Conservation (phyloP, 345 rosid genomes). For the Brassica cretica region DNA sequence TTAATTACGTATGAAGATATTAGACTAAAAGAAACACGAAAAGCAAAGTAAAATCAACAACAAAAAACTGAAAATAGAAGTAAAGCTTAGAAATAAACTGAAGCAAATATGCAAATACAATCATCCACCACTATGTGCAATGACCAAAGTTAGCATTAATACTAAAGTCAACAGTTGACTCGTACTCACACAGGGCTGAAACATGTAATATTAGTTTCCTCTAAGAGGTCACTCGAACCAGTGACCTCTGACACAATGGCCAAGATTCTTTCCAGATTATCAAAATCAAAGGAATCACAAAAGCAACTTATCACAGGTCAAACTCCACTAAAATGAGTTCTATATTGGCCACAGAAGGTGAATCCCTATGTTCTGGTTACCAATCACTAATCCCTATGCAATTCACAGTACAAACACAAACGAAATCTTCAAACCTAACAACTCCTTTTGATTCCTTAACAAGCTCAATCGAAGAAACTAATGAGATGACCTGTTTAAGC, state of each 20-base stretch:
- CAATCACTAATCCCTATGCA: slow-evolving; percentile 23
- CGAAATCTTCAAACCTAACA: neutral
- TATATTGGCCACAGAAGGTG: slow-evolving; percentile 1
- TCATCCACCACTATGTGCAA: slow-evolving; percentile 16
- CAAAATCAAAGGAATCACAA: slow-evolving; percentile 20
- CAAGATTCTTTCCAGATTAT: too few relatives aligned
- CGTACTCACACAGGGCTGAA: too few relatives aligned
- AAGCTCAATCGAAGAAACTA: slow-evolving; percentile 6
- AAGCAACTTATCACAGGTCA: slow-evolving; percentile 23
- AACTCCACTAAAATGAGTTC: neutral
- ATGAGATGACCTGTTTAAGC: slow-evolving; percentile 77
- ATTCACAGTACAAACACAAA: neutral
- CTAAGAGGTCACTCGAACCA: too few relatives aligned
- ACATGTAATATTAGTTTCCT: too few relatives aligned
- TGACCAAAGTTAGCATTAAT: slow-evolving; percentile 4
- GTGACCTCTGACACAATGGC: too few relatives aligned
- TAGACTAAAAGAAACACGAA: slow-evolving; percentile 2
- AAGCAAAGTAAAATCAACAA: slow-evolving; percentile 18
- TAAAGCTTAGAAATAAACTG: neutral
- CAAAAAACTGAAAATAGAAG: neutral
- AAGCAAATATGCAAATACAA: slow-evolving; percentile 1
- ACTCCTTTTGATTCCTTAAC: neutral
- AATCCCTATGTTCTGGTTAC: slow-evolving; percentile 9
- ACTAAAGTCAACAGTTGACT: neutral
- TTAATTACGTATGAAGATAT: neutral